Percentiles rank a stretch among this genome's conserved stretches.
These are phyloP conservation scores for Cercophora samala DNA, from an alignment of 495 filamentous ascomycete species.

Conservation along the genomic window DNA sequence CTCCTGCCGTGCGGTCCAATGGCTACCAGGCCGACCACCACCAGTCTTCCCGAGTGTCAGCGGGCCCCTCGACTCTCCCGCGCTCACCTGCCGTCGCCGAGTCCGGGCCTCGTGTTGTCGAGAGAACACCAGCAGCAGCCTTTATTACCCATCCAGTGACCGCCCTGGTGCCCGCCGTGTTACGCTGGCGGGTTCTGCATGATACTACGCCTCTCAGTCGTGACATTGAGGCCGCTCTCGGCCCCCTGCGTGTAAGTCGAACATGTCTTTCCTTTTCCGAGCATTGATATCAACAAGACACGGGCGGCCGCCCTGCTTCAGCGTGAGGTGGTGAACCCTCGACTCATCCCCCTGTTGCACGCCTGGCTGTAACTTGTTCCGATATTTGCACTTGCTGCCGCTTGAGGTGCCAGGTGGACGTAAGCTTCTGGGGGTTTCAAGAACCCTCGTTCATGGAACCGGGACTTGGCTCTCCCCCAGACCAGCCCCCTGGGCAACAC, in stretches of 20 bases:
- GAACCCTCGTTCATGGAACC: conserved; percentile 7
- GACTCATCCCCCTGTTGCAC: conserved; percentile 4
- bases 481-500: conserved; percentile 11
- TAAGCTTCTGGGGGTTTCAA: neutral
- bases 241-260: neutral
- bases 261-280: conserved; percentile 2
- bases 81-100: neutral
- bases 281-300: conserved; percentile 6
- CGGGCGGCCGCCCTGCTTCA: neutral
- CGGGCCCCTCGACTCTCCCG: neutral
- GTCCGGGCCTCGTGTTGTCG: neutral
- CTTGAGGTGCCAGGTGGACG: neutral
- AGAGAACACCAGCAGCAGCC: neutral
- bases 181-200: conserved; percentile 1
- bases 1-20: neutral
- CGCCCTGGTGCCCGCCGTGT: neutral
- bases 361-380: neutral
- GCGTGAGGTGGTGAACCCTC: conserved; percentile 5
- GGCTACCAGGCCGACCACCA: neutral
- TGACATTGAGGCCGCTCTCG: conserved; percentile 2
- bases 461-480: conserved; percentile 14
- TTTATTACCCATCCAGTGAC: neutral
- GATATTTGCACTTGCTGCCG: neutral
- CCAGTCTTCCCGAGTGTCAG: neutral
- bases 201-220: neutral